Percentiles rank a stretch among this genome's conserved stretches.
These are phyloP conservation scores for Carex pumila DNA, from an alignment of 176 grass and related monocot genomes.

Conservation along the genomic window DNA sequence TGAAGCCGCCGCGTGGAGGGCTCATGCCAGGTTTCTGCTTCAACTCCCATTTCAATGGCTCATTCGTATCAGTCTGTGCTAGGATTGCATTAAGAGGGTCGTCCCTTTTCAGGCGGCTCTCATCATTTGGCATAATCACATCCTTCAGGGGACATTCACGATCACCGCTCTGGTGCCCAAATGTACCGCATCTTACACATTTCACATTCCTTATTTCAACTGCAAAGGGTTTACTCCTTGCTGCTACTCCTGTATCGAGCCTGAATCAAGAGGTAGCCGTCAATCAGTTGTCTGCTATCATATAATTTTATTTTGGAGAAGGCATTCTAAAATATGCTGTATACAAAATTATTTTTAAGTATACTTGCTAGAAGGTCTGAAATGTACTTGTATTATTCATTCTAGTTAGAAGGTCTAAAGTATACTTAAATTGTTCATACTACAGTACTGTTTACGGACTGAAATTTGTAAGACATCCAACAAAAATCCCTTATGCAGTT, in stretches of 20 bases:
- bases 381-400: not conserved
- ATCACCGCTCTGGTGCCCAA: conserved; percentile 88
- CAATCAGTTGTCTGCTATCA: not conserved
- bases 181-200: conserved; percentile 87
- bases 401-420: not conserved
- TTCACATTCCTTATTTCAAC: conserved; percentile 90
- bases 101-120: conserved; percentile 89
- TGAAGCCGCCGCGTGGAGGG: conserved; percentile 84
- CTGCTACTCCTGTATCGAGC: conserved; percentile 84
- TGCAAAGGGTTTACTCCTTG: conserved; percentile 79
- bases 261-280: conserved; percentile 21
- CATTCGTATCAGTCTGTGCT: conserved; percentile 68
- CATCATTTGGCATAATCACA: conserved; percentile 95
- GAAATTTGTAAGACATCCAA: not conserved
- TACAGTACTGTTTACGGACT: not conserved
- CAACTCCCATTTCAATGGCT: conserved; percentile 98
- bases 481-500: not conserved
- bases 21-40: conserved; percentile 95
- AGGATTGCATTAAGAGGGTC: conserved; percentile 93
- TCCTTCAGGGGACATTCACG: conserved; percentile 92
- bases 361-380: not conserved
- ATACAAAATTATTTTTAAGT: not conserved
- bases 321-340: not conserved
- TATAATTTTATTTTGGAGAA: not conserved
- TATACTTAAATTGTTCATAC: not conserved